phyloP scores from a whole-genome alignment of 495 filamentous ascomycete species.

The Oleoguttula mirabilis region DNA sequence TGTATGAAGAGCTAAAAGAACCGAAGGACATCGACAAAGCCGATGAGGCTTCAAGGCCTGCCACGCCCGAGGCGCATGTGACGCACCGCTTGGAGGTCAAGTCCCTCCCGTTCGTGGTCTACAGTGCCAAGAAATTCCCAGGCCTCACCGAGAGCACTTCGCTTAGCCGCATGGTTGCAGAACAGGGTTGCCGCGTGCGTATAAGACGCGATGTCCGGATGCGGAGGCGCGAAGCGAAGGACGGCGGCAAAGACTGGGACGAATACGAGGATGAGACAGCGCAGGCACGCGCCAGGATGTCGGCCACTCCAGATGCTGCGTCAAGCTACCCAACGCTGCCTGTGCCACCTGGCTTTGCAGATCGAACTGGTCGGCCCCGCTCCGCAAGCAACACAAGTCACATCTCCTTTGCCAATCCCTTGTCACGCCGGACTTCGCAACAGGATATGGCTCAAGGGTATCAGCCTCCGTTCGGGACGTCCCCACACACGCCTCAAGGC shows the following conservation, averaged over 20 bases:
- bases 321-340: conserved; percentile 38
- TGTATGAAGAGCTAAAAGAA: conserved; percentile 82
- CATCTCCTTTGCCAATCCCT: conserved; percentile 29
- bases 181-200: conserved; percentile 93
- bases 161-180: conserved; percentile 81
- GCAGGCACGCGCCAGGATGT: conserved; percentile 43
- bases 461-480: conserved; percentile 24
- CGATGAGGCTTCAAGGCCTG: conserved; percentile 14
- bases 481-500: conserved; percentile 27
- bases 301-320: conserved; percentile 49
- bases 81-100: conserved; percentile 81
- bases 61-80: conserved; percentile 30
- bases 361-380: conserved; percentile 44
- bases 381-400: conserved; percentile 62
- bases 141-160: conserved; percentile 82
- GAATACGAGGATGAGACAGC: conserved; percentile 54
- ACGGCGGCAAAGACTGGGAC: conserved; percentile 36
- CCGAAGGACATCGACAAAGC: conserved; percentile 35
- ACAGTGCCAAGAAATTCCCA: conserved; percentile 97
- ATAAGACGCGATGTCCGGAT: conserved; percentile 96
- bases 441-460: conserved; percentile 31
- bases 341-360: conserved; percentile 29
- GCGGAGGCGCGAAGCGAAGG: conserved; percentile 73
- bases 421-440: conserved; percentile 33
- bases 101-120: conserved; percentile 76